Percentiles rank a stretch among this genome's conserved stretches.
Evolutionary conservation across 768 basidiomycete species (phyloP).

Genomic region (Solioccasus polychromus): DNA sequence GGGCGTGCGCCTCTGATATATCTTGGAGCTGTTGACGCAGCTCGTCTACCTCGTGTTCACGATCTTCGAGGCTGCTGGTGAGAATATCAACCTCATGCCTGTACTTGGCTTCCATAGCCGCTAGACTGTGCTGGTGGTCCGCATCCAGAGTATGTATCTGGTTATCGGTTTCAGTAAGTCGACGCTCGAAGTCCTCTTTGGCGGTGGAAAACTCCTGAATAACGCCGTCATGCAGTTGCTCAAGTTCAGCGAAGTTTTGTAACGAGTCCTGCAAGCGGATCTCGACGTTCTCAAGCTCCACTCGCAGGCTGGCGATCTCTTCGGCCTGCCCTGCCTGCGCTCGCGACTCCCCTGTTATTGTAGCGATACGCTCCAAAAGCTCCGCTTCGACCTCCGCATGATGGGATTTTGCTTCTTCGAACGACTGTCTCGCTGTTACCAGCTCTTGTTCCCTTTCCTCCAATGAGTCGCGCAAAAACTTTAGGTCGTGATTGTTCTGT

Average conservation of each 20-base stretch:
- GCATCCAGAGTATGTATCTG: conserved; percentile 26
- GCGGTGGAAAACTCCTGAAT: conserved; percentile 21
- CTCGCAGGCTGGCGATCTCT: conserved; percentile 20
- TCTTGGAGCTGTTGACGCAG: conserved; percentile 40
- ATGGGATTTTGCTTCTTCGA: conserved; percentile 33
- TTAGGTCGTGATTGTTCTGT: conserved; percentile 23
- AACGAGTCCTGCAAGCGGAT: conserved; percentile 20
- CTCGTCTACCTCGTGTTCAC: conserved; percentile 30
- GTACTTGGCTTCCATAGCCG: conserved; percentile 34
- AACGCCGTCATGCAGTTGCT: conserved; percentile 22
- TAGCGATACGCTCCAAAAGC: conserved; percentile 29
- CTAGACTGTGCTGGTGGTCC: conserved; percentile 18
- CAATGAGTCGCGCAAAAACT: conserved; percentile 39
- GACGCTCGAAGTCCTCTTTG: conserved; percentile 31
- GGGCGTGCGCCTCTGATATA: conserved; percentile 33
- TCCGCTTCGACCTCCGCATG: conserved; percentile 32
- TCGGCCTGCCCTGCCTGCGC: conserved; percentile 9
- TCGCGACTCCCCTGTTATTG: conserved; percentile 16
- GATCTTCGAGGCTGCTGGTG: conserved; percentile 37
- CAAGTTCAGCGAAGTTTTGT: conserved; percentile 25
- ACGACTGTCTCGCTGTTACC: conserved; percentile 32
- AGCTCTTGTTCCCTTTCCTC: conserved; percentile 34
- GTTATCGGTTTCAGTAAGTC: conserved; percentile 25
- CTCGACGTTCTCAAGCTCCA: conserved; percentile 25
- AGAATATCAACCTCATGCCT: conserved; percentile 34